Base-by-base conservation (phyloP, 2,329 filamentous ascomycete genomes). In the Aspergillus jensenii region DNA sequence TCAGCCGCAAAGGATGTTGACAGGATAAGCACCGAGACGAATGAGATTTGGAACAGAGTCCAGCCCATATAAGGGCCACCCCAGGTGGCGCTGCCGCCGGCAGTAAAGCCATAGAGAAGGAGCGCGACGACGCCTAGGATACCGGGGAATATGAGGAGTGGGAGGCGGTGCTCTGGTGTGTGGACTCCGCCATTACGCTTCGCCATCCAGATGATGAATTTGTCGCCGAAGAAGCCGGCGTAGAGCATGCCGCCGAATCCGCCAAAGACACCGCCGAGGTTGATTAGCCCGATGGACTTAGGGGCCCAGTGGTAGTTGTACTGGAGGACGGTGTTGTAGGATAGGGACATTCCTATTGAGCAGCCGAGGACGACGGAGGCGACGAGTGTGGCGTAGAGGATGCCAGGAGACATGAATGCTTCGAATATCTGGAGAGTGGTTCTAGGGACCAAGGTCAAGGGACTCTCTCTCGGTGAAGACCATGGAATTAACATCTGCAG, bases 321-420 rank as follows among this genome's bases (percentile, higher is more conserved):
- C 15, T 69, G 62, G 6, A 78, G 65, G 3, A 79, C 70, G 1
- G 70, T 65, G 52, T 73, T 68, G 58, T 78, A 78, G 1, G 71
- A 74, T 9, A 77, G 63, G 1, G 72, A 73, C 57, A 78, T 75
- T 21, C 71, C 71, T 23, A 78, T 71, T 17, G 65, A 68, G n/a
- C 65, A 68, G 4, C 73, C 76, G 0, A 78, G 69, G 3, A 68
- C 65, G 40, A 76, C 74, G 3, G 75, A 75, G 4, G 73, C 68
- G 0, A 73, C 58, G 8, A 78, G 64, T 3, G 75, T 73, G 3
- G 74, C 71, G 47, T 70, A 78, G 17, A 76, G 58, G 27, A 78
- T 74, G 8, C 68, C 76, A 0, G 75, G 75, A 0, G 74, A 77
- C 27, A 56, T 59, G 50, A 68, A 68, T 2, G 63, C 64, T 37